Base-by-base conservation (phyloP, 208 protist genomes). In the Acanthamoeba triangularis region DNA sequence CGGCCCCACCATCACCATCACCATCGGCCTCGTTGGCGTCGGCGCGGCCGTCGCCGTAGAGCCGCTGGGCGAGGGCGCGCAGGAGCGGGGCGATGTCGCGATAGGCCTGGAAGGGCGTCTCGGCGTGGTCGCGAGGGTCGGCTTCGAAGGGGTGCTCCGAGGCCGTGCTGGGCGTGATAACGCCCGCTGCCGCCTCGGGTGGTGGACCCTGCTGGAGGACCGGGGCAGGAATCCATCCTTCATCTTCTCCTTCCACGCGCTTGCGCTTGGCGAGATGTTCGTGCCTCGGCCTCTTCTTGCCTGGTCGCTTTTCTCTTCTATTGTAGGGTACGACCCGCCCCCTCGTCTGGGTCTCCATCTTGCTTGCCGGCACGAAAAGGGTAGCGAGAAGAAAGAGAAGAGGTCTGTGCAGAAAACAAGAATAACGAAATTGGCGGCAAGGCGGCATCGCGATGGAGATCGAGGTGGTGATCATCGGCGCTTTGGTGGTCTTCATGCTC, bases 91-190 rank as follows among this genome's bases (percentile, higher is more conserved):
- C 74, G 3, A 99, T 95, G 84, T 98, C 97, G 16, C 90, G 82
- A 72, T 98, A 84, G 28, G 98, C 98, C 88, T 72, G 93, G 8
- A 91, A n/a, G 10, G 97, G 98, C 7, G 98, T 98, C 90, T 98
- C 98, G 69, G 98, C 98, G 94, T 98, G 98, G 95, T 98, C 98
- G 4, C 47, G 76, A 11, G 76, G 44, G 44, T 85, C 47, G n/a
- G 76, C 76, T 4, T 35, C 76, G 41, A 85, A 85, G 16, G 76
- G 76, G 25, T 85, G 76, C n/a, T 85, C 41, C 7, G 76, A 85
- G 8, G 76, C 76, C n/a, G 14, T 85, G 41, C 44, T 47, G 44
- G 76, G 76, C 44, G 76, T 85, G 3, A 85, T 14, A 2, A 85
- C 76, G 49, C 13, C 49, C 6, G 14, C 10, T 18, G 14, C 49